Conservation (phyloP, 495 filamentous ascomycete species). For the Podospora anserina region DNA sequence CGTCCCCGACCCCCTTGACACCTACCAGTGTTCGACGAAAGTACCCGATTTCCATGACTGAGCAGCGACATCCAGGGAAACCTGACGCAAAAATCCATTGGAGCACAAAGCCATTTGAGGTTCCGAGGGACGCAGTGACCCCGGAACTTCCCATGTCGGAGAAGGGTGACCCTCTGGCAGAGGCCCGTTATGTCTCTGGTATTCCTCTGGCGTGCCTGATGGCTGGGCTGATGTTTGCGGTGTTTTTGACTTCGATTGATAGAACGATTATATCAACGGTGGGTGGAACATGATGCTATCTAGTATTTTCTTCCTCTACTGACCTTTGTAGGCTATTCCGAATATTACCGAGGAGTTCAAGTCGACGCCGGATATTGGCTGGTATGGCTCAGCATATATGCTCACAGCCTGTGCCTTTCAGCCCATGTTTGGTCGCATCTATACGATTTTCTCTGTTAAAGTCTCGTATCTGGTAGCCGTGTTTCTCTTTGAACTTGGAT, state of each 20-base stretch:
- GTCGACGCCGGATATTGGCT: conserved; percentile 49
- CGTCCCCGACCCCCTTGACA: conserved; percentile 11
- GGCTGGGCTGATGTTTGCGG: conserved; percentile 37
- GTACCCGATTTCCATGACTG: conserved; percentile 23
- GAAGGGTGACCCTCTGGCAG: conserved; percentile 12
- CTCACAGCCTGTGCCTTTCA: conserved; percentile 44
- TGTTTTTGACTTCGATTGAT: conserved; percentile 43
- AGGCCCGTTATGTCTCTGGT: conserved; percentile 28
- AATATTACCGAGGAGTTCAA: conserved; percentile 47
- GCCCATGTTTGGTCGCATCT: conserved; percentile 53
- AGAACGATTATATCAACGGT: conserved; percentile 46
- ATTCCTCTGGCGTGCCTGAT: conserved; percentile 32
- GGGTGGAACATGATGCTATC: conserved; percentile 9
- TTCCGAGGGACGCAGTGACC: background rate
- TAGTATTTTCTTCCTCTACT: conserved; percentile 6
- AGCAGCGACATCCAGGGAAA: conserved; percentile 37
- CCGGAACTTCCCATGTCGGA: background rate
- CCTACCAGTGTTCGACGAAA: conserved; percentile 13
- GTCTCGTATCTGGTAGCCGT: conserved; percentile 41
- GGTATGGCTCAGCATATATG: conserved; percentile 57
- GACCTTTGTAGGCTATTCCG: conserved; percentile 26
- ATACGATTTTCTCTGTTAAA: conserved; percentile 45
- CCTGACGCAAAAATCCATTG: conserved; percentile 20
- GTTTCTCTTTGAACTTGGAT: conserved; percentile 51
- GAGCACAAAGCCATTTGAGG: conserved; percentile 14